Evolutionary conservation across 1,284 basidiomycete species (phyloP).

Genomic region (Heterobasidion irregulare): DNA sequence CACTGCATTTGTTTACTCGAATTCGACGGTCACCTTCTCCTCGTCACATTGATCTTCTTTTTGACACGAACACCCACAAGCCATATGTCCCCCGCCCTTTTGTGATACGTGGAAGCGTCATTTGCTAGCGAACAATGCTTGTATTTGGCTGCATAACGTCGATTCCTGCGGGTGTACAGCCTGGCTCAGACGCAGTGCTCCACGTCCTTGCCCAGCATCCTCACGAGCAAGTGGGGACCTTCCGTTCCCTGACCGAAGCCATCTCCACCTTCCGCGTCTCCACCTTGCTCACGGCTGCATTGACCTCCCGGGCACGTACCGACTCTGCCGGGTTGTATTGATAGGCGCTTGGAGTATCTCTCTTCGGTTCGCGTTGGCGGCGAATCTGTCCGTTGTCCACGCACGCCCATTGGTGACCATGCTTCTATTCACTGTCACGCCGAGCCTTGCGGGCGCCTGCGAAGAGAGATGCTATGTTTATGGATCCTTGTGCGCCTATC

Average conservation of each 20-base stretch:
- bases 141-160: too few relatives aligned
- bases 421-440: neutral
- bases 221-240: too few relatives aligned
- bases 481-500: neutral
- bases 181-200: too few relatives aligned
- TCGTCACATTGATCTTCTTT: neutral
- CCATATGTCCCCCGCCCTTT: too few relatives aligned
- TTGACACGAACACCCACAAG: neutral
- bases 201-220: too few relatives aligned
- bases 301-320: too few relatives aligned
- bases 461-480: neutral
- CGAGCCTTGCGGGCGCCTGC: neutral
- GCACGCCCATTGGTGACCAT: neutral
- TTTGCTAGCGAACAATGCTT: too few relatives aligned
- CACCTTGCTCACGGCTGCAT: too few relatives aligned
- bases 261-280: too few relatives aligned
- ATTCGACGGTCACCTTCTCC: slow-evolving; percentile 1
- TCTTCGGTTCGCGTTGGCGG: neutral
- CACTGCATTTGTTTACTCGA: neutral
- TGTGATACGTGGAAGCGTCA: too few relatives aligned
- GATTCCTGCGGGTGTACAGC: too few relatives aligned
- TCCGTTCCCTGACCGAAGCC: too few relatives aligned
- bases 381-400: neutral
- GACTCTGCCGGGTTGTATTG: neutral
- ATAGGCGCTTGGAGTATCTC: neutral